Base-by-base conservation (phyloP, 2,329 filamentous ascomycete species). In the Boeremia lycopersici region DNA sequence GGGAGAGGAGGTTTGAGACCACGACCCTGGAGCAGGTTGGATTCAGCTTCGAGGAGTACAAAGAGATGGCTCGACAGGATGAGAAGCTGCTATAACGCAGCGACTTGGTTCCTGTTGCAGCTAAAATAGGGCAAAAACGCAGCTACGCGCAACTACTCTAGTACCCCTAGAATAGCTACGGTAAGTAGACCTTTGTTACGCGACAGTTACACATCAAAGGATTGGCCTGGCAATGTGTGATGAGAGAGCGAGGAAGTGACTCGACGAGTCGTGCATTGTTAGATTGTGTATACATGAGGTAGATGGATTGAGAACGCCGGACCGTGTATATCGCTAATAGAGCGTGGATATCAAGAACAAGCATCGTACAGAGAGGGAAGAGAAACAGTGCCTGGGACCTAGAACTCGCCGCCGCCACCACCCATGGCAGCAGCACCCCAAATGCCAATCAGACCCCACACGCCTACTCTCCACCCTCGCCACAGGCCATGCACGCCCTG, bases 401-500 rank as follows among this genome's bases (percentile, higher is more conserved):
- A 75, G 43, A 76, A 76, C 60, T 75, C 74, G 0, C 74, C 74
- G 4, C 74, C 74, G 0, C 72, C 70, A 19, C 70, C 73, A 2
- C 74, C 74, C 40, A 89, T 75, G 23, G 88, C 81, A 31, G 85
- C 84, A 23, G 87, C 87, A 7, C 86, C 85, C 89, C 89, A 91
- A 9, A 91, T 81, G 8, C 89, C 89, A 10, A 90, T 85, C 6
- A 91, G 73, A 0, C 89, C 89, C 88, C 89, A 91, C 79, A 89
- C 90, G 54, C 86, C 89, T 33, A 91, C 87, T 71, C 89, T 86
- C 88, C 88, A 91, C 0, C 89, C 89, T 29, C 89, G 78, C 82
- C 87, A 89, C 11, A 91, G 77, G 0, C 89, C 89, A 36, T 86
- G 80, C 8, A 87, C 70, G 4, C 89, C 89, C 69, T 91, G 89